A percentile compares a stretch with the other conserved stretches of the same genome.
Conservation (phyloP, 108 stramenopile species). For the Skeletonema costatum region DNA sequence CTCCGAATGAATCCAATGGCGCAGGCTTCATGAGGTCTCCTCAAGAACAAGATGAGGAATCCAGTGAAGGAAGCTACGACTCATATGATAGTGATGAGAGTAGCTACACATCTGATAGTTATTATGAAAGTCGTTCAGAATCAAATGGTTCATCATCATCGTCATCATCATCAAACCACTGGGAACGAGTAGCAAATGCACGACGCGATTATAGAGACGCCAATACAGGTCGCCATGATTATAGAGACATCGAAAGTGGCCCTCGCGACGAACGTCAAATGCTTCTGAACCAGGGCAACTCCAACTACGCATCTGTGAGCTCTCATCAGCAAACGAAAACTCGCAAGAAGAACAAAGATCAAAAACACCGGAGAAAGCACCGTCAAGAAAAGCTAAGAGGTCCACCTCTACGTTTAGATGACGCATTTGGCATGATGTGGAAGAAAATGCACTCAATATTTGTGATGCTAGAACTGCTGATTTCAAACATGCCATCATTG, state of each 20-base stretch:
- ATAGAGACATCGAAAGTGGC: slow-evolving; percentile 1
- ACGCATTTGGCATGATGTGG: slow-evolving; percentile 26
- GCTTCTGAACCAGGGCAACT: slow-evolving; percentile 5
- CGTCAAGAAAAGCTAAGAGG: slow-evolving; percentile 2
- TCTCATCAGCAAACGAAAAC: neutral
- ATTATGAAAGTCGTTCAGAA: slow-evolving; percentile 6
- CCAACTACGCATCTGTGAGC: neutral
- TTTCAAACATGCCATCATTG: slow-evolving; percentile 76
- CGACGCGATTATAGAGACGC: slow-evolving; percentile 5
- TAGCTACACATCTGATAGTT: slow-evolving; percentile 14
- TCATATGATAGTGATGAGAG: slow-evolving; percentile 11
- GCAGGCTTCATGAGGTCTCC: neutral
- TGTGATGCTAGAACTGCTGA: slow-evolving; percentile 54
- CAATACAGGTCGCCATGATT: neutral
- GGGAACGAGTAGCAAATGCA: slow-evolving; percentile 11
- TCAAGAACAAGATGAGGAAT: neutral
- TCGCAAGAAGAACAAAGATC: neutral
- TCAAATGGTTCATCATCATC: neutral
- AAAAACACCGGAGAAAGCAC: neutral
- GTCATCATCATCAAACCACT: slow-evolving; percentile 7
- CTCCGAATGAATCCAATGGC: neutral
- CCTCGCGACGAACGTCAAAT: slow-evolving; percentile 8
- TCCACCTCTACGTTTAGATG: slow-evolving; percentile 33
- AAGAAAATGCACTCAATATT: slow-evolving; percentile 15
- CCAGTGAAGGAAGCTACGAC: slow-evolving; percentile 22